These are phyloP conservation scores for Rosa persica DNA, from an alignment of 306 rosid species.

Conservation along the genomic window DNA sequence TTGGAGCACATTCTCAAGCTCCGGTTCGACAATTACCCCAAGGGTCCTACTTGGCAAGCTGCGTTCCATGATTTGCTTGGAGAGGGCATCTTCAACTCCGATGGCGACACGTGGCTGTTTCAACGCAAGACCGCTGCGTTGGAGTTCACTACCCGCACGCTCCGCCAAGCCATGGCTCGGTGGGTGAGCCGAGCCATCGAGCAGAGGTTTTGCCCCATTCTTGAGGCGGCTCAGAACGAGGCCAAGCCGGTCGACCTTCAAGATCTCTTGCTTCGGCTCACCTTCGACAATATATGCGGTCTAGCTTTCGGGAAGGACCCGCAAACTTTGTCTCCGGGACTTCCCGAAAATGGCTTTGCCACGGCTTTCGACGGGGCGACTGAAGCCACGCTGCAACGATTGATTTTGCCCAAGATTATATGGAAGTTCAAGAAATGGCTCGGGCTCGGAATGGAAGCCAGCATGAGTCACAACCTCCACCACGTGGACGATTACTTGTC, in stretches of 20 bases:
- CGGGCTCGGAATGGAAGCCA: slow-evolving; percentile 63
- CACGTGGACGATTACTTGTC: slow-evolving; percentile 53
- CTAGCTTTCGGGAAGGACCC: slow-evolving; percentile 85
- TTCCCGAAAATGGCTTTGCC: slow-evolving; percentile 50
- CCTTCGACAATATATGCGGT: slow-evolving; percentile 93
- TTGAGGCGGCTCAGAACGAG: slow-evolving; percentile 46
- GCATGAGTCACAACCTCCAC: slow-evolving; percentile 44
- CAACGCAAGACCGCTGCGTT: slow-evolving; percentile 93
- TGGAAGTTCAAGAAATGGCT: slow-evolving; percentile 60
- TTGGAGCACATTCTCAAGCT: slow-evolving; percentile 76
- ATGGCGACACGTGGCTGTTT: slow-evolving; percentile 84
- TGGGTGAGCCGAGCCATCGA: slow-evolving; percentile 93
- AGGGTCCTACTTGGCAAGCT: slow-evolving; percentile 87
- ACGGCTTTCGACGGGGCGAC: slow-evolving; percentile 52
- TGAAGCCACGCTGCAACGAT: slow-evolving; percentile 49
- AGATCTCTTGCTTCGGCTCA: slow-evolving; percentile 83
- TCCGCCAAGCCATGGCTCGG: slow-evolving; percentile 94
- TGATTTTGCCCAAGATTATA: slow-evolving; percentile 39
- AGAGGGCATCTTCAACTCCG: slow-evolving; percentile 83
- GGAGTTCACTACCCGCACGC: slow-evolving; percentile 86
- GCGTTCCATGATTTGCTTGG: slow-evolving; percentile 82
- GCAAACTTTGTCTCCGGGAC: slow-evolving; percentile 40
- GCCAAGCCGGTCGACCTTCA: slow-evolving; percentile 60
- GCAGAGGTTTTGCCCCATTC: slow-evolving; percentile 62
- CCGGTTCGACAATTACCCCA: slow-evolving; percentile 88